Evolutionary conservation across 352 stramenopile genomes (phyloP), one percentile per base, ranked within the genome.

Genomic region (Phytophthora citricola): DNA sequence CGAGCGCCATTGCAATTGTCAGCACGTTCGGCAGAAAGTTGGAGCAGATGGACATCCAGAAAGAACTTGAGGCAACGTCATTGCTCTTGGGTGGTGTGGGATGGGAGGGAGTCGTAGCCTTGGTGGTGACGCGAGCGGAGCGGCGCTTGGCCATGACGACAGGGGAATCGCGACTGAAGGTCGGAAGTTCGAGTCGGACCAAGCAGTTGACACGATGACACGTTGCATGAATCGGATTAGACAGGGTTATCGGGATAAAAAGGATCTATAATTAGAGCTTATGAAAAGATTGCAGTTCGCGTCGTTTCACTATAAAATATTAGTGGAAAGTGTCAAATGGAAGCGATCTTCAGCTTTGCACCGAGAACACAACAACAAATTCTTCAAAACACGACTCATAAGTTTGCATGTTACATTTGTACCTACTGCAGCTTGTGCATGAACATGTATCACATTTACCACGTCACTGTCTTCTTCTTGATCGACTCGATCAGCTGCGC

Each of bases 401-500:
- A 41, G 9, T 15, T 4, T 14, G 15, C 11, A 43, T 5, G 15
- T 9, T n/a, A 43, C 17, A 20, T 20, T 20, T 20, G 17, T 20
- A 20, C 29, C 5, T 48, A 31, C 29, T 48, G 29, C 8, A 48
- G 41, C 38, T 31, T 48, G 24, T 17, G 17, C 17, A 20, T 20
- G 17, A 20, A 45, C 39, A 48, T 32, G 8, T 12, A 39, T 31
- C 22, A 47, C 38, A 27, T 34, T 59, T 63, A 80, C 72, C 74
- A 83, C 36, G 72, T 62, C 26, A 83, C 63, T 2, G 65, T 66
- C 17, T 66, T 75, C 53, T 76, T 78, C 52, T 83, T 79, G 72
- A 86, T 80, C 4, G 71, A 76, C 26, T 73, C 66, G 29, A 83
- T 78, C 38, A 86, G 69, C 72, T 83, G 77, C 36, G 69, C 47